These are phyloP conservation scores for Phylloporus gajari DNA, from an alignment of 1,284 basidiomycete species.

Conservation along the genomic window DNA sequence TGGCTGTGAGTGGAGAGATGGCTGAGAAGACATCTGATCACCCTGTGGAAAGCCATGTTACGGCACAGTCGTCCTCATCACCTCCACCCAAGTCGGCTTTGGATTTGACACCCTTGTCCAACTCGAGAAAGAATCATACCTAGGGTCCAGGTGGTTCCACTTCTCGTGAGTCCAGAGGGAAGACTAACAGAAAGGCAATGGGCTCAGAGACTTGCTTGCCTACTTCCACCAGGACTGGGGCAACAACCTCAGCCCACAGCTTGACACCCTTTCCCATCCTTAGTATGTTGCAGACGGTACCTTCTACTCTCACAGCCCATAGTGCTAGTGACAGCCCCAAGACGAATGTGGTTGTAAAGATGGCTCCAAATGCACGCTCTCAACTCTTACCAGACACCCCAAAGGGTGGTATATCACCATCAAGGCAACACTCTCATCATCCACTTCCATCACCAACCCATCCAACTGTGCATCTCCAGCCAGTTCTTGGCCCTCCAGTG, in stretches of 20 bases:
- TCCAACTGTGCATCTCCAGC: conserved; percentile 14
- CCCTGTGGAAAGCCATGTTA: conserved; percentile 6
- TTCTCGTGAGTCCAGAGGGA: conserved; percentile 8
- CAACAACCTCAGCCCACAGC: not conserved
- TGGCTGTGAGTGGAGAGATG: conserved; percentile 23
- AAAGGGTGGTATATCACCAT: conserved; percentile 13
- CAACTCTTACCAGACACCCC: conserved; percentile 9
- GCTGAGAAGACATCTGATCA: conserved; percentile 14
- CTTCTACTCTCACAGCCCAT: conserved; percentile 1
- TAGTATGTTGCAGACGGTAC: conserved; percentile 16
- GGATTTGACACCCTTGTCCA: conserved; percentile 7
- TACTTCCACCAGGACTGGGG: conserved; percentile 6
- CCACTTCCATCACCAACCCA: conserved; percentile 29
- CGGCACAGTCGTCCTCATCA: conserved; percentile 5
- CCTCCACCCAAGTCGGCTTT: conserved; percentile 12
- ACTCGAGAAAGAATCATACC: conserved; percentile 11
- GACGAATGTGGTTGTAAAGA: conserved; percentile 11
- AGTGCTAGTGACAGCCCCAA: conserved; percentile 13
- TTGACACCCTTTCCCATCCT: conserved; percentile 41
- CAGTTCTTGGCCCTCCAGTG: conserved; percentile 21
- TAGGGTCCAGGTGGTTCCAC: not conserved
- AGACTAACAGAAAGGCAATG: not conserved
- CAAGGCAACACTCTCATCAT: conserved; percentile 7
- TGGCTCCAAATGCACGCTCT: conserved; percentile 19
- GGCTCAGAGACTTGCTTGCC: conserved; percentile 6